phyloP scores from a whole-genome alignment of 331 rosid genomes.

The Ulmus americana region DNA sequence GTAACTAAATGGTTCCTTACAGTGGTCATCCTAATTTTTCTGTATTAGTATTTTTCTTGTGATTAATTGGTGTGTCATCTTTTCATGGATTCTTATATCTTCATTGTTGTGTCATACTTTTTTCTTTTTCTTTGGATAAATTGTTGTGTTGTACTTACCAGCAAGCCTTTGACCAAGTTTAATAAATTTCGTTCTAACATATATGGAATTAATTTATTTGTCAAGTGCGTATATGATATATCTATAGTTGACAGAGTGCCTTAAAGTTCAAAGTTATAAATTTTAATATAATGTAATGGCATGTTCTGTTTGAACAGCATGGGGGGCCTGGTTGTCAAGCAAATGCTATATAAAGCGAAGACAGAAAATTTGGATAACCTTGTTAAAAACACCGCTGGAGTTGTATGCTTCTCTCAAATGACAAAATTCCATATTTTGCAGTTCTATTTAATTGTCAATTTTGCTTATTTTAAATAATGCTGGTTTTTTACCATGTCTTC shows the following conservation, averaged over 20 bases:
- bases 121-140: too few species aligned
- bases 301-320: slow-evolving; percentile 49
- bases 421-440: slow-evolving; percentile 7
- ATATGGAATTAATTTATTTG: not conserved
- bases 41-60: not conserved
- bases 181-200: not conserved
- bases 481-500: slow-evolving; percentile 27
- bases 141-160: not conserved
- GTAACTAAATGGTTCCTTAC: not conserved
- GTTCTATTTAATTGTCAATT: not conserved
- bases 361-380: slow-evolving; percentile 57
- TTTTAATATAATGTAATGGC: slow-evolving; percentile 1
- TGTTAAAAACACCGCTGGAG: slow-evolving; percentile 74
- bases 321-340: slow-evolving; percentile 98
- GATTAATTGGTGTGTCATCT: not conserved
- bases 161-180: not conserved
- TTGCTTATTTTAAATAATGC: slow-evolving; percentile 4
- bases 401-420: slow-evolving; percentile 47
- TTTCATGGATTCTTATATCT: not conserved
- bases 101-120: not conserved
- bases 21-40: too few species aligned
- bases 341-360: slow-evolving; percentile 78
- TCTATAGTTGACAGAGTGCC: not conserved
- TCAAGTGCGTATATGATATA: not conserved
- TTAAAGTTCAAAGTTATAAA: not conserved